Evolutionary conservation across 1,284 basidiomycete species (phyloP), one percentile per base, ranked within the genome.

Genomic region (Malassezia nana): DNA sequence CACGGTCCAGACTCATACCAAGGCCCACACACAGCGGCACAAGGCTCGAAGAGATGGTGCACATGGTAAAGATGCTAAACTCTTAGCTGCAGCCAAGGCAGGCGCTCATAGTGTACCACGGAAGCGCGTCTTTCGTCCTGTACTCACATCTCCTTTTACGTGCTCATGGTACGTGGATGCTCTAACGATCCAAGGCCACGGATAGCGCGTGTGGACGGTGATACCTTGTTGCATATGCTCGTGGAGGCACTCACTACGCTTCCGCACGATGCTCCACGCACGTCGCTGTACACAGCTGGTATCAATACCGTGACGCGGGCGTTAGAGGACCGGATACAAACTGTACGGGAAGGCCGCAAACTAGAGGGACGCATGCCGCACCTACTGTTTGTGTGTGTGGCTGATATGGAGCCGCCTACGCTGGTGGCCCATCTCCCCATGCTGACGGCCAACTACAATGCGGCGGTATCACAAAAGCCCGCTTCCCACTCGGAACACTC

Each of bases 391-490:
- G 52, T 52, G 13, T 59, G 57, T 44, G 26, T 32, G 4, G 52
- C 35, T 13, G 57, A 59, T 30, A 43, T 46, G 35, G 46, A 55
- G 10, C 40, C 49, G 15, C 38, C 52, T 6, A 29, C 47, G 12
- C 44, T 59, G 8, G 16, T 55, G 3, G 47, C 57, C 13, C 52
- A 59, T 42, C 15, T 59, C n/a, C 57, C 57, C 22, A 51, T 55
- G 49, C 57, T 59, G 16, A 42, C 31, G 8, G 54, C 32, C 10
- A 55, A 35, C 46, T 47, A 48, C 30, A 59, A 59, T 35, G 52
- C 57, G 2, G 30, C 52, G 46, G 26, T 29, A 44, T 32, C 41
- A 26, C 12, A 42, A 10, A 20, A 9, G 20, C 35, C 35, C 12
- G 16, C 35, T 30, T 30, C 29, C 20, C 18, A 18, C 18, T 38